Evolutionary conservation across 768 basidiomycete genomes (phyloP), one percentile per base, ranked within the genome.

Genomic region (Coprinellus micaceus): DNA sequence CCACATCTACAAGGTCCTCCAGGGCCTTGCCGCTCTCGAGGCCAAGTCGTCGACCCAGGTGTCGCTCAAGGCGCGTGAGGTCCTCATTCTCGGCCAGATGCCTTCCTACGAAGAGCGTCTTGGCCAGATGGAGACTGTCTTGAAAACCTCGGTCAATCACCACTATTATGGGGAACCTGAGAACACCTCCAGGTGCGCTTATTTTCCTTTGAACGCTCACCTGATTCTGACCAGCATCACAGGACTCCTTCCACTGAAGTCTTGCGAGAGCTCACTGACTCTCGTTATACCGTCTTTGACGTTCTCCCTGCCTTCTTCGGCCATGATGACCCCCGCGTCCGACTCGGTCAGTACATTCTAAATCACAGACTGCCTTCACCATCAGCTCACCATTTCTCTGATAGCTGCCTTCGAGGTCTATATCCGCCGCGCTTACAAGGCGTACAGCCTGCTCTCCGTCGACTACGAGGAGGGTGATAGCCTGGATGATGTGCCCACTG

Each of bases 291-390:
- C 13, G 95, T 98, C 15, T 99, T 88, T 71, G 97, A 99, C 67
- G 97, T 99, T 6, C 82, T 99, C 46, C 94, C 95, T 3, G 82
- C 91, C 5, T 99, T 99, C 80, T 98, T 98, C 83, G 84, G 82
- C 58, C 90, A 95, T 66, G 68, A 78, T 17, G 94, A 98, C 63
- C 79, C 86, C 36, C 86, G 88, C 80, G 85, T 98, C 60, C 82
- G 85, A 11, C 81, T 98, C 40, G 89, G 91, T 90, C 57, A 53
- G 85, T 70, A 17, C 12, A 19, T 57, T 9, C 17, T 21, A 2
- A 21, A 19, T 40, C 24, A 13, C 36, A 13, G 4, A 19, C 43
- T 13, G n/a, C 30, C 7, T 47, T 26, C 10, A 28, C 25, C 6
- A 24, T 28, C 15, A 30, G 19, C 25, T 21, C 36, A 41, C 36